phyloP scores from a whole-genome alignment of 1,139 yeast species.

The Geotrichum phurueaensis region DNA sequence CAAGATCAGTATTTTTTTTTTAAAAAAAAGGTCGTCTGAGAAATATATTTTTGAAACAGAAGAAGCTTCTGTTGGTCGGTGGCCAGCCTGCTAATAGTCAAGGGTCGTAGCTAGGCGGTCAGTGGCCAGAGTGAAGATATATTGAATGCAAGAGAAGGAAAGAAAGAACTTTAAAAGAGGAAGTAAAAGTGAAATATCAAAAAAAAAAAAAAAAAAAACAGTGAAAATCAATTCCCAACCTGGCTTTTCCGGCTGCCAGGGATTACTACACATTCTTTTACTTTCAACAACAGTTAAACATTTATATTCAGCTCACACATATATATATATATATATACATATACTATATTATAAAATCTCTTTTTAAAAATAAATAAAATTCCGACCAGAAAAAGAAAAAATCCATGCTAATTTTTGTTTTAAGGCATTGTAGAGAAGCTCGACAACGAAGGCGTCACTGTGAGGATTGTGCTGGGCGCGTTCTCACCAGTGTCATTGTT shows the following conservation, averaged over 20 bases:
- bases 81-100: background rate
- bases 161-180: background rate
- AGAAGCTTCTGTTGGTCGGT: background rate
- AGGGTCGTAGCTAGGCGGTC: background rate
- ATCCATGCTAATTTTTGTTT: background rate
- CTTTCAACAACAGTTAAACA: background rate
- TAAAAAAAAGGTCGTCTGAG: background rate
- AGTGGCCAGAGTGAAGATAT: background rate
- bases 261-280: too few species aligned
- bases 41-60: background rate
- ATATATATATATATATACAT: background rate
- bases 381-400: background rate
- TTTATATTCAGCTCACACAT: background rate
- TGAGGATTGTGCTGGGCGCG: slow-evolving; percentile 29
- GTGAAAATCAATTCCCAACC: too few species aligned
- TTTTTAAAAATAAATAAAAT: background rate
- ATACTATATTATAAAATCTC: background rate
- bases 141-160: background rate
- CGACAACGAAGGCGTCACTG: slow-evolving; percentile 30
- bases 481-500: slow-evolving; percentile 66
- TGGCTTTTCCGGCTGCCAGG: too few species aligned
- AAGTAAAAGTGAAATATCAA: background rate
- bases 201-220: background rate
- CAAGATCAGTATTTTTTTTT: background rate
- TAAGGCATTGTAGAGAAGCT: slow-evolving; percentile 28